Base-by-base conservation (phyloP, 805 yeast species). In the Candida taoyuanica region DNA sequence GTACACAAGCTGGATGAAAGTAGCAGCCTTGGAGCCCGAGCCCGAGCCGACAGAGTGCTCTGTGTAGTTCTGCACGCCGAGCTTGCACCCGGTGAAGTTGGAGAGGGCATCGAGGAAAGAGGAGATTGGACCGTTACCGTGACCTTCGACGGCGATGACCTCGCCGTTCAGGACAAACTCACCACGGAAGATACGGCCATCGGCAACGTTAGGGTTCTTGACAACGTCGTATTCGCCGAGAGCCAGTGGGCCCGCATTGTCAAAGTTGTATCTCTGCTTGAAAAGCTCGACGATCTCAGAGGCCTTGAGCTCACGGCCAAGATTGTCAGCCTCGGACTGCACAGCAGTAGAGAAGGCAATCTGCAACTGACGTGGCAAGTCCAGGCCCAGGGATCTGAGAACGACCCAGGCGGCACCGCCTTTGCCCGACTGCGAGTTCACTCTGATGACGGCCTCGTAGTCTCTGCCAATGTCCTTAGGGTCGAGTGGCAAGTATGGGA, bases 351-450 rank as follows among this genome's bases (percentile, higher is more conserved):
- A 79, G 62, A 82, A 82, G 42, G 71, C 71, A 39, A 82, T 75
- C 65, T 82, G 91, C 62, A 82, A 64, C 39, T 65, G 67, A 66
- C 87, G 74, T 58, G 91, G 91, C 46, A 82, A 65, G 55, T 82
- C 91, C 49, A 82, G 66, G 45, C 85, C 88, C 50, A 81, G 64
- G 23, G 83, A 67, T 63, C 85, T 71, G 55, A 80, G 72, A 46
- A 82, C 71, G 40, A 82, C 77, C 91, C 91, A 82, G 17, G 89
- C 86, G 32, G 89, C 86, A 62, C 91, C 91, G 57, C 91, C 91
- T 62, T 82, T 82, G 61, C 91, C 91, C n/a, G 86, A 78, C 65
- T 82, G 91, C 17, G 91, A 82, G 65, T 82, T 82, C 53, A 82
- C 89, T 68, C 91, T 72, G 56, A 82, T 82, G 42, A 82, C 85